Conservation (phyloP, 352 stramenopile genomes). For the Phytophthora litchii region DNA sequence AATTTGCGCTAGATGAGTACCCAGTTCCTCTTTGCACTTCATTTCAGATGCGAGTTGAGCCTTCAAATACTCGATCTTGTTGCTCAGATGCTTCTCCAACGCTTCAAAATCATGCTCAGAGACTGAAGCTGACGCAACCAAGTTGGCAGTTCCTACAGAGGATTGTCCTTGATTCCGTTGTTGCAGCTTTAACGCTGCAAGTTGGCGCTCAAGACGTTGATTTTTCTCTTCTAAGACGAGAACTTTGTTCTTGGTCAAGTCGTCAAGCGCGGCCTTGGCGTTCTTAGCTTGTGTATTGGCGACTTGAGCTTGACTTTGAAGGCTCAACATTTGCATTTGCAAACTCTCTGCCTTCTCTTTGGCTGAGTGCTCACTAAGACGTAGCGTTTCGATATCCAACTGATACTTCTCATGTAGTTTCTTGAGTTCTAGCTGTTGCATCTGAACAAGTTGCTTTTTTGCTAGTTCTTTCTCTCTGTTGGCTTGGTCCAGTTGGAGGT, state of each 20-base stretch:
- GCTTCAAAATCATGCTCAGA: conserved; percentile 43
- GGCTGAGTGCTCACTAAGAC: conserved; percentile 62
- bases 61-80: conserved; percentile 88
- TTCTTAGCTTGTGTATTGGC: conserved; percentile 57
- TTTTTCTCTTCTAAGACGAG: conserved; percentile 70
- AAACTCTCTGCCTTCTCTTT: conserved; percentile 61
- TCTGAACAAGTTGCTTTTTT: conserved; percentile 39
- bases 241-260: conserved; percentile 58
- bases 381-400: conserved; percentile 65
- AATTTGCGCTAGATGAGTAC: conserved; percentile 64
- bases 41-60: conserved; percentile 83
- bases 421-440: conserved; percentile 63
- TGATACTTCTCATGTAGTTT: conserved; percentile 72
- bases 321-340: conserved; percentile 49
- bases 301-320: conserved; percentile 62
- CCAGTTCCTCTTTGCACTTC: conserved; percentile 87
- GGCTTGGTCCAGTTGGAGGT: conserved; percentile 58
- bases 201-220: conserved; percentile 57
- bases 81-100: conserved; percentile 73
- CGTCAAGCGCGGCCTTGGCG: conserved; percentile 52
- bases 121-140: conserved; percentile 12
- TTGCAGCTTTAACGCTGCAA: conserved; percentile 47
- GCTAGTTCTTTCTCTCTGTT: conserved; percentile 47
- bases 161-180: conserved; percentile 30
- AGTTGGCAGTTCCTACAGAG: conserved; percentile 1